A percentile compares a stretch with the other conserved stretches of the same genome.
phyloP scores from a whole-genome alignment of 345 rosid species.

The Salix koriyanagi region DNA sequence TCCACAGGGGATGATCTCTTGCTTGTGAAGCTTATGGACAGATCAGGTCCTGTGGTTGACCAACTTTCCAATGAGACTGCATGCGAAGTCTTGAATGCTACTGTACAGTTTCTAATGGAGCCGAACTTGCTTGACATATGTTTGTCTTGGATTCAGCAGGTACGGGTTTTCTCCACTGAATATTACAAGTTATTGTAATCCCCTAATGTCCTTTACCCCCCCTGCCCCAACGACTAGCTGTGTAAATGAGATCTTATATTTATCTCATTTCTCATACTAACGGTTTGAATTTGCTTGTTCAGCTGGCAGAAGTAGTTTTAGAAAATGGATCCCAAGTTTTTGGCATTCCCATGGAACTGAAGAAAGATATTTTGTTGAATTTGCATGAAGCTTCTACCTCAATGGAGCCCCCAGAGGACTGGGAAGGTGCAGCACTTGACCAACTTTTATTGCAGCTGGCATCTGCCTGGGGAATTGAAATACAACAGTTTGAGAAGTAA shows the following conservation, averaged over 20 bases:
- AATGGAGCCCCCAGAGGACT: slow-evolving; percentile 79
- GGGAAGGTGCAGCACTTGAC: slow-evolving; percentile 84
- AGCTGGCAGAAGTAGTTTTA: slow-evolving; percentile 73
- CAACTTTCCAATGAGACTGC: slow-evolving; percentile 83
- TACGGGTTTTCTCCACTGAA: slow-evolving; percentile 18
- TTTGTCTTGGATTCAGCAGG: slow-evolving; percentile 98
- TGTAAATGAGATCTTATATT: background rate
- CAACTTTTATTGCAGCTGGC: slow-evolving; percentile 85
- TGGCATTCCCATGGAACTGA: slow-evolving; percentile 72
- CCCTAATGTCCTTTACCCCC: background rate
- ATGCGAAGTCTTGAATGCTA: slow-evolving; percentile 63
- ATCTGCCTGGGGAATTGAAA: slow-evolving; percentile 81
- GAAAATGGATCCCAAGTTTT: slow-evolving; percentile 72
- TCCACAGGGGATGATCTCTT: slow-evolving; percentile 79
- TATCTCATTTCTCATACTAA: background rate
- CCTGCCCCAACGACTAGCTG: background rate
- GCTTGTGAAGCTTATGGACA: slow-evolving; percentile 93
- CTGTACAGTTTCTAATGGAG: slow-evolving; percentile 74
- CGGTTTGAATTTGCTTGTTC: slow-evolving; percentile 18
- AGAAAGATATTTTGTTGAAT: slow-evolving; percentile 72
- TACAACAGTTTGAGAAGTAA: slow-evolving; percentile 57
- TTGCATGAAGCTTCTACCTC: slow-evolving; percentile 70
- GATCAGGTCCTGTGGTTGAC: slow-evolving; percentile 80
- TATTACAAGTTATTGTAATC: background rate
- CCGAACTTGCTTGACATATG: slow-evolving; percentile 75